Percentiles rank a stretch among this genome's conserved stretches.
phyloP scores from a whole-genome alignment of 306 rosid species.

The Corylus americana region DNA sequence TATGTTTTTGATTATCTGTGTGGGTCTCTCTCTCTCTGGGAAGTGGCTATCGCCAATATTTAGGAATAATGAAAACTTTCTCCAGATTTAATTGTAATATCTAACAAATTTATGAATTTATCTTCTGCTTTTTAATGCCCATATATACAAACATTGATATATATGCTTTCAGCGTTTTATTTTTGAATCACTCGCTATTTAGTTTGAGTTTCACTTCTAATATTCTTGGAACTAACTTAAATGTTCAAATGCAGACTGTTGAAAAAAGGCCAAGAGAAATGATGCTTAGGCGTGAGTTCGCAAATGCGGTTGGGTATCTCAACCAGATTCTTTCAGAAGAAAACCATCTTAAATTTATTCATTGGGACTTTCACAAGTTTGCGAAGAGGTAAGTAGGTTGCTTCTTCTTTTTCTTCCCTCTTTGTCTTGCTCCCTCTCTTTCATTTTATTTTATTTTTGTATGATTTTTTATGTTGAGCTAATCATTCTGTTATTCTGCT shows the following conservation, averaged over 20 bases:
- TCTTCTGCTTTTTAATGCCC: not conserved
- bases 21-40: not conserved
- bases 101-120: not conserved
- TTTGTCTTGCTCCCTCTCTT: not conserved
- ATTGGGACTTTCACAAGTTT: conserved; percentile 98
- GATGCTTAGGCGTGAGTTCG: conserved; percentile 98
- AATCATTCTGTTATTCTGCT: conserved; percentile 38
- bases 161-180: not conserved
- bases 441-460: not conserved
- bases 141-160: not conserved
- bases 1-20: not conserved
- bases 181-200: not conserved
- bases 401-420: not conserved
- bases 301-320: conserved; percentile 88
- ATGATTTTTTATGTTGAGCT: conserved; percentile 25
- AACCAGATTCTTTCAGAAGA: conserved; percentile 74
- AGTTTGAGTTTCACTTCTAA: not conserved
- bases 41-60: not conserved
- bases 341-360: conserved; percentile 82
- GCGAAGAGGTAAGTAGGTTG: conserved; percentile 66
- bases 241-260: conserved; percentile 62
- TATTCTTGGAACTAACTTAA: conserved; percentile 30
- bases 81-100: not conserved
- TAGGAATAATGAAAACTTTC: not conserved
- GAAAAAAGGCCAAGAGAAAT: conserved; percentile 98